Percentiles rank a stretch among this genome's conserved stretches.
These are phyloP conservation scores for Talaromyces stipitatus DNA, from an alignment of 495 filamentous ascomycete species.

Conservation along the genomic window DNA sequence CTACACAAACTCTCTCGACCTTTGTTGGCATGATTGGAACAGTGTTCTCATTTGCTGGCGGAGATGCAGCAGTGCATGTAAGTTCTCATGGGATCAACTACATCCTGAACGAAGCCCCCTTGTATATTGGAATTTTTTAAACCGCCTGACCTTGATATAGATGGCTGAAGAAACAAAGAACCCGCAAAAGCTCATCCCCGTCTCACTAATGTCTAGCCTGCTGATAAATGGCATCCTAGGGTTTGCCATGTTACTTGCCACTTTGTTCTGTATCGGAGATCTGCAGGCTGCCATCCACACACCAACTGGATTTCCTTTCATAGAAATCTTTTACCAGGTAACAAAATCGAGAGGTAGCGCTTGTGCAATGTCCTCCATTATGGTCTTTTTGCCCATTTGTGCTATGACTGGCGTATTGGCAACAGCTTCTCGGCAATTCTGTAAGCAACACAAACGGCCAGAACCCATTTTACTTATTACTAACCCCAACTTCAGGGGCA, in stretches of 20 bases:
- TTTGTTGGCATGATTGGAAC: slow-evolving; percentile 48
- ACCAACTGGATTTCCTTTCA: slow-evolving; percentile 41
- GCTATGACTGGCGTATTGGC: slow-evolving; percentile 47
- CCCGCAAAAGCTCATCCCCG: slow-evolving; percentile 37
- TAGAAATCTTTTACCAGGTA: slow-evolving; percentile 47
- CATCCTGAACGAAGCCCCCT: neutral
- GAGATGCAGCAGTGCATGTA: slow-evolving; percentile 6
- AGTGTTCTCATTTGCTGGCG: slow-evolving; percentile 6
- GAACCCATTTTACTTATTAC: neutral
- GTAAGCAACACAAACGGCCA: neutral
- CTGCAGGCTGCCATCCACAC: slow-evolving; percentile 26
- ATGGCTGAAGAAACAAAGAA: slow-evolving; percentile 44
- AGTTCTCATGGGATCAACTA: neutral
- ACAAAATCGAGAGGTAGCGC: slow-evolving; percentile 35
- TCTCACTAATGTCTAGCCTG: slow-evolving; percentile 36
- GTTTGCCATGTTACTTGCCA: slow-evolving; percentile 41
- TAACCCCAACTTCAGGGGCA: slow-evolving; percentile 19
- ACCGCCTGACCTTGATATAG: slow-evolving; percentile 12
- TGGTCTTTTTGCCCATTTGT: slow-evolving; percentile 39
- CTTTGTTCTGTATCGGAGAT: slow-evolving; percentile 47
- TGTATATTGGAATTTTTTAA: neutral
- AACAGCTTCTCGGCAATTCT: slow-evolving; percentile 50
- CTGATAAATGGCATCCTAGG: slow-evolving; percentile 42
- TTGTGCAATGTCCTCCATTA: slow-evolving; percentile 40
- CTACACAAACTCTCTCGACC: slow-evolving; percentile 40